Conservation (phyloP, 139 green algal species). For the Ettlia oleoabundans region DNA sequence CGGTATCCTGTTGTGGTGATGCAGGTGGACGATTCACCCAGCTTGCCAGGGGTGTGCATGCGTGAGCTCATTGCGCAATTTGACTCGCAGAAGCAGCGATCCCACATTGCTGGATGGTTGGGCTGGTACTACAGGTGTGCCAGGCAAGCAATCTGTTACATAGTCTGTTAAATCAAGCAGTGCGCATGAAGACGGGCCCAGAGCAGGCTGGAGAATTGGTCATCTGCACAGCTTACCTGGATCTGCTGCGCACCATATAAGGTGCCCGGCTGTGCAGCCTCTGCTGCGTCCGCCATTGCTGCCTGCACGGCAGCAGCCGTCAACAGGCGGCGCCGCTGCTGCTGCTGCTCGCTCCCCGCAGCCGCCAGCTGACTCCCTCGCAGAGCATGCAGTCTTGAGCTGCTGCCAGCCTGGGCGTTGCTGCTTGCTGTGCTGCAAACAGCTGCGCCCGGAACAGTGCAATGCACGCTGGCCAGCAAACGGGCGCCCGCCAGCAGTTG, state of each 20-base stretch:
- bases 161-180: neutral
- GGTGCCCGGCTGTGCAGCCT: neutral
- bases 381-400: neutral
- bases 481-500: conserved; percentile 7
- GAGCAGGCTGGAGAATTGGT: neutral
- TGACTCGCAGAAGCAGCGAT: too few relatives aligned
- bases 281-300: neutral
- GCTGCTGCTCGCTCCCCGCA: neutral
- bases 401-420: neutral
- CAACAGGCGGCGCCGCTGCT: neutral
- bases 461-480: neutral
- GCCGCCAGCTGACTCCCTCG: neutral
- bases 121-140: too few relatives aligned
- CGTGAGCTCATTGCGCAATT: too few relatives aligned
- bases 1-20: too few relatives aligned
- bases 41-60: too few relatives aligned
- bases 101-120: too few relatives aligned
- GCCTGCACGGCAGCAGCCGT: neutral
- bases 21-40: too few relatives aligned
- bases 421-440: neutral
- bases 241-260: conserved; percentile 49
- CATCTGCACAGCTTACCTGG: conserved; percentile 15
- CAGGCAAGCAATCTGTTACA: neutral
- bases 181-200: neutral
- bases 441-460: neutral